Evolutionary conservation across 257 asterid genomes (phyloP).

Genomic region (Solanum virginianum): DNA sequence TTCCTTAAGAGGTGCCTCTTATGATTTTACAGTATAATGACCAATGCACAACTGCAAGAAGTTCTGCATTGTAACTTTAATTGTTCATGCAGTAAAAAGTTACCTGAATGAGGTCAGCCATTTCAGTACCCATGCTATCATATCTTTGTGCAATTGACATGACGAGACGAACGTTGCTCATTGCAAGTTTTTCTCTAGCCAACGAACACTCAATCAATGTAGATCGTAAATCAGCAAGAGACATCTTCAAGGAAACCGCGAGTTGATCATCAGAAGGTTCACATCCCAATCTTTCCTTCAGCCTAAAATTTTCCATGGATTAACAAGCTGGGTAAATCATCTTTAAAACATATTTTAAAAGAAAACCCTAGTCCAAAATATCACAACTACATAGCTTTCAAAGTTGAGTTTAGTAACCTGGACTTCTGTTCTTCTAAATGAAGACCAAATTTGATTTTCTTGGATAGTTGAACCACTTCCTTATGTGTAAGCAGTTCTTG

Average conservation of each 20-base stretch:
- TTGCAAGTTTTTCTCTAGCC: constrained; percentile 92
- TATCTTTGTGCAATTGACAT: constrained; percentile 95
- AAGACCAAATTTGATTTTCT: constrained; percentile 55
- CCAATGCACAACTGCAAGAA: background rate
- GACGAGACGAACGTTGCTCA: constrained; percentile 95
- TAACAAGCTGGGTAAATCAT: background rate
- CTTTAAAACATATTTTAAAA: background rate
- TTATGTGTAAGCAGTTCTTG: constrained; percentile 68
- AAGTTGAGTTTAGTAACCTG: constrained; percentile 32
- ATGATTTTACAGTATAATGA: background rate
- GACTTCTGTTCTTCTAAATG: constrained; percentile 55
- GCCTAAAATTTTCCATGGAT: constrained; percentile 26
- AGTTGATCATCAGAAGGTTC: constrained; percentile 94
- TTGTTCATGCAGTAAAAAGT: background rate
- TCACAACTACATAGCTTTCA: no score
- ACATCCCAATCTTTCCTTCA: constrained; percentile 69
- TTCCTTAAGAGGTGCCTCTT: background rate
- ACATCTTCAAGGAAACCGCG: constrained; percentile 56
- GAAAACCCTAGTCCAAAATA: background rate
- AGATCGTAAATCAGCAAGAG: constrained; percentile 49
- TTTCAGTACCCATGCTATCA: constrained; percentile 84
- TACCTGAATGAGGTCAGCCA: constrained; percentile 96
- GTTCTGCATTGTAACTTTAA: background rate
- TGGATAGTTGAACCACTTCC: constrained; percentile 70
- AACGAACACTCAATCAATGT: constrained; percentile 58